phyloP scores from a whole-genome alignment of 305 asterid genomes.

The Solanum chacoense region DNA sequence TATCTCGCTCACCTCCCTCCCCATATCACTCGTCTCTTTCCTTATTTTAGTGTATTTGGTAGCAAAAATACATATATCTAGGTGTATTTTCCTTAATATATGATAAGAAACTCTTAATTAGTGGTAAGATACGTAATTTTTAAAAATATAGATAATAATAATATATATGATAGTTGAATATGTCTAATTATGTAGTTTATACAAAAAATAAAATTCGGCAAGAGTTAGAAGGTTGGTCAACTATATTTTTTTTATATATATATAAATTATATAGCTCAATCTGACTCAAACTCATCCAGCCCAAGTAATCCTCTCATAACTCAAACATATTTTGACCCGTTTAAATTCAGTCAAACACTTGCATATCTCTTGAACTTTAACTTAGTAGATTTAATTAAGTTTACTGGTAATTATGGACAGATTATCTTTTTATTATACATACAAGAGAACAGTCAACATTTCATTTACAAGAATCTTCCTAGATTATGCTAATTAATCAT shows the following conservation, averaged over 20 bases:
- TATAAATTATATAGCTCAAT: background rate
- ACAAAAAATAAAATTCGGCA: background rate
- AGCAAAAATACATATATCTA: background rate
- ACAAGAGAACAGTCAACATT: background rate
- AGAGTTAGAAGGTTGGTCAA: background rate
- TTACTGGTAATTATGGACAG: background rate
- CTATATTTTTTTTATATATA: too few species aligned
- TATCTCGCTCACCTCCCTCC: background rate
- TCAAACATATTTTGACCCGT: background rate
- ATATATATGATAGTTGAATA: too few species aligned
- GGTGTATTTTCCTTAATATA: background rate
- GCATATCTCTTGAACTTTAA: background rate
- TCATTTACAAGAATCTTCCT: background rate
- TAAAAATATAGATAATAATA: too few species aligned
- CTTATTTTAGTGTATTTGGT: background rate
- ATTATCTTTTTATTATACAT: background rate
- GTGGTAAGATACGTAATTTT: background rate
- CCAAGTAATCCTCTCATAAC: background rate
- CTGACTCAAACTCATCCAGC: background rate
- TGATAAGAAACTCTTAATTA: too few species aligned
- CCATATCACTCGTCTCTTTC: fast-evolving
- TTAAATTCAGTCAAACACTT: background rate
- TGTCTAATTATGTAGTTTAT: too few species aligned
- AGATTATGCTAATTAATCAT: background rate
- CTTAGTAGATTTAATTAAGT: background rate